phyloP scores from a whole-genome alignment of 1,284 basidiomycete genomes.

The Irpex sp. region DNA sequence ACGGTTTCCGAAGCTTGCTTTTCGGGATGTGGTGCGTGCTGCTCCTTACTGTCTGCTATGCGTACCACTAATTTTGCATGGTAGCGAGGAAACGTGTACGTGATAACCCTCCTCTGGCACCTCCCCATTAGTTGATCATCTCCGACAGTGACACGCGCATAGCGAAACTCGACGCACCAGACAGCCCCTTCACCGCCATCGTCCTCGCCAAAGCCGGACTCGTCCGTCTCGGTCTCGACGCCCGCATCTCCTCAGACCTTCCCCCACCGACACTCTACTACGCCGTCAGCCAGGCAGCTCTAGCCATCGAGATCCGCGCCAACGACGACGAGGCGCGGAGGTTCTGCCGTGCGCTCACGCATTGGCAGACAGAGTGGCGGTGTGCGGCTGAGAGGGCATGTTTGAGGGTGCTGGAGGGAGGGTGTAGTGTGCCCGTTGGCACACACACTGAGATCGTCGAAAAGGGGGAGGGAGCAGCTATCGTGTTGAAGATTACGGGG shows the following conservation, averaged over 20 bases:
- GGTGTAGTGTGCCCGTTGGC: slow-evolving; percentile 97
- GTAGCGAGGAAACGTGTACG: slow-evolving; percentile 80
- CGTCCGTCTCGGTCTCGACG: slow-evolving; percentile 72
- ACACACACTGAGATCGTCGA: slow-evolving; percentile 54
- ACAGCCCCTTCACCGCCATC: slow-evolving; percentile 84
- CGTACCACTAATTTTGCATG: not conserved
- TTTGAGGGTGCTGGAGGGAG: slow-evolving; percentile 88
- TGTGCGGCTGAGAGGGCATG: slow-evolving; percentile 86
- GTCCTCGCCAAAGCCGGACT: slow-evolving; percentile 95
- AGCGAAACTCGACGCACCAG: slow-evolving; percentile 85
- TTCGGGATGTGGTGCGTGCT: slow-evolving; percentile 77
- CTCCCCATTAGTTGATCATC: not conserved
- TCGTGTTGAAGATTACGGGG: slow-evolving; percentile 61
- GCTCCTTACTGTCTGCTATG: too few species aligned
- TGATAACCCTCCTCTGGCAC: slow-evolving; percentile 10
- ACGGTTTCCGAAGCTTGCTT: slow-evolving; percentile 76
- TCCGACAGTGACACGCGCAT: slow-evolving; percentile 77
- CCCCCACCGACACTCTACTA: slow-evolving; percentile 75
- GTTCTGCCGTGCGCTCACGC: slow-evolving; percentile 66
- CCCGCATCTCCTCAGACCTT: slow-evolving; percentile 80
- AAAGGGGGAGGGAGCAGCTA: slow-evolving; percentile 28
- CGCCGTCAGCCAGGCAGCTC: slow-evolving; percentile 93
- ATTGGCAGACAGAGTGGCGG: slow-evolving; percentile 73
- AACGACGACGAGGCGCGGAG: slow-evolving; percentile 61
- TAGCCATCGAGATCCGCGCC: slow-evolving; percentile 84